Percentiles rank a stretch among this genome's conserved stretches.
Conservation (phyloP, 2,329 filamentous ascomycete species). For the Alternaria atra region DNA sequence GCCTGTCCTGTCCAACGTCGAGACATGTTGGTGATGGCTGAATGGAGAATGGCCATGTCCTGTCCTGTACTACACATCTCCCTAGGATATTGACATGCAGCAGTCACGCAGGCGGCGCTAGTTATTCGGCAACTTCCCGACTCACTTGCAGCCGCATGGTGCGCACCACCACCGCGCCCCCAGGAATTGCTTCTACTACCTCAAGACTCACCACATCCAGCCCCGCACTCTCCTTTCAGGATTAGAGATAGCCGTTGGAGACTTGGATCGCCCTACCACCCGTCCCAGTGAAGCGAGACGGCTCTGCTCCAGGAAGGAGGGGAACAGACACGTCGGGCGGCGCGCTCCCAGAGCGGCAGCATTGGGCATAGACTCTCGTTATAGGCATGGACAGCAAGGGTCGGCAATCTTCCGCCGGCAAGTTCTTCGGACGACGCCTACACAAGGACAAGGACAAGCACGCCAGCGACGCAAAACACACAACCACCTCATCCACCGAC, state of each 20-base stretch:
- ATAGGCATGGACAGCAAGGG: slow-evolving; percentile 72
- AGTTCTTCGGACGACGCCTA: slow-evolving; percentile 83
- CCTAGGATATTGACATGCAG: background rate
- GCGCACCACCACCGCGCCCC: slow-evolving; percentile 19
- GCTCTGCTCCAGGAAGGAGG: slow-evolving; percentile 5
- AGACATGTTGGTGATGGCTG: background rate
- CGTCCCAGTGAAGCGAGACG: background rate
- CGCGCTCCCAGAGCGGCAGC: slow-evolving; percentile 18
- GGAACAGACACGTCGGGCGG: slow-evolving; percentile 20
- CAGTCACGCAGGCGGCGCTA: slow-evolving; percentile 16
- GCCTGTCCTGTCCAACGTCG: slow-evolving; percentile 3
- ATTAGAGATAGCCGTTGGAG: background rate
- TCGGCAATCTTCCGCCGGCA: slow-evolving; percentile 81
- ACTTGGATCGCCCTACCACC: background rate
- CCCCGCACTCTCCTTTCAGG: slow-evolving; percentile 28
- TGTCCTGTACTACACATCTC: background rate
- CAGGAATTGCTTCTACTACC: slow-evolving; percentile 9
- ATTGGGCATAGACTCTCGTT: slow-evolving; percentile 23
- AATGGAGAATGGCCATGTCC: background rate
- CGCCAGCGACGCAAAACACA: slow-evolving; percentile 36
- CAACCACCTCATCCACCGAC: slow-evolving; percentile 67
- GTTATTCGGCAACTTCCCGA: slow-evolving; percentile 27
- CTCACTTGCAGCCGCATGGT: slow-evolving; percentile 22
- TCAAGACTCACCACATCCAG: background rate
- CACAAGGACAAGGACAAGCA: slow-evolving; percentile 72